Conservation (phyloP, 257 asterid genomes). For the Leonotis leonurus region DNA sequence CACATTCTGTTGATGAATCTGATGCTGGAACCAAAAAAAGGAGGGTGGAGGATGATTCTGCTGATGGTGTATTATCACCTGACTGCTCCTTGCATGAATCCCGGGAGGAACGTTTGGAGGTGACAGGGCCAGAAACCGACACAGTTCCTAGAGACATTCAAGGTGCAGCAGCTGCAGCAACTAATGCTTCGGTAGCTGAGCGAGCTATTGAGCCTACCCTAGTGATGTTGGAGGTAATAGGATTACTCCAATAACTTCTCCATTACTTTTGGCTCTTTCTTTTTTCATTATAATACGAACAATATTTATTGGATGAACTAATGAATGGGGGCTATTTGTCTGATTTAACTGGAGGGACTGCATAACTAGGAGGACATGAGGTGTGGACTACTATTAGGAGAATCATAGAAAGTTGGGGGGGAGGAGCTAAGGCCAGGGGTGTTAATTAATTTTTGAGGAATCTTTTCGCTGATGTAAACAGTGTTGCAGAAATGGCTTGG, state of each 20-base stretch:
- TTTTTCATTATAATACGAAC: background rate
- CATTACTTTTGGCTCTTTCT: background rate
- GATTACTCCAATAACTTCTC: conserved; percentile 10
- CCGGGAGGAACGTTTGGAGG: conserved; percentile 55
- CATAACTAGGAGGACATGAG: background rate
- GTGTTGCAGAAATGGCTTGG: background rate
- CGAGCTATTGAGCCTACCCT: conserved; percentile 89
- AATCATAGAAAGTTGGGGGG: background rate
- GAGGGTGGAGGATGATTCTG: conserved; percentile 67
- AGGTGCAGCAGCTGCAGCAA: conserved; percentile 59
- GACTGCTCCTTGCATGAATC: conserved; percentile 55
- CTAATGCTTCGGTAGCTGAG: conserved; percentile 88
- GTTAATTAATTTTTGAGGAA: background rate
- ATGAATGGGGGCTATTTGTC: conserved; percentile 8
- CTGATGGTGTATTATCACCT: conserved; percentile 47
- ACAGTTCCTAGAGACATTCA: conserved; percentile 51
- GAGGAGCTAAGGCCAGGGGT: conserved; percentile 1
- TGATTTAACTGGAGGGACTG: conserved; percentile 1
- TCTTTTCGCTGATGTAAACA: background rate
- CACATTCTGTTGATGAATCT: conserved; percentile 51
- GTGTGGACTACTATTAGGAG: background rate
- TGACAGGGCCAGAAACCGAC: conserved; percentile 42
- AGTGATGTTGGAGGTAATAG: conserved; percentile 91
- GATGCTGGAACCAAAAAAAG: conserved; percentile 82
- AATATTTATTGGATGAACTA: background rate